Evolutionary conservation across 768 basidiomycete genomes (phyloP), one percentile per base, ranked within the genome.

Genomic region (Tephrocybe sp.): DNA sequence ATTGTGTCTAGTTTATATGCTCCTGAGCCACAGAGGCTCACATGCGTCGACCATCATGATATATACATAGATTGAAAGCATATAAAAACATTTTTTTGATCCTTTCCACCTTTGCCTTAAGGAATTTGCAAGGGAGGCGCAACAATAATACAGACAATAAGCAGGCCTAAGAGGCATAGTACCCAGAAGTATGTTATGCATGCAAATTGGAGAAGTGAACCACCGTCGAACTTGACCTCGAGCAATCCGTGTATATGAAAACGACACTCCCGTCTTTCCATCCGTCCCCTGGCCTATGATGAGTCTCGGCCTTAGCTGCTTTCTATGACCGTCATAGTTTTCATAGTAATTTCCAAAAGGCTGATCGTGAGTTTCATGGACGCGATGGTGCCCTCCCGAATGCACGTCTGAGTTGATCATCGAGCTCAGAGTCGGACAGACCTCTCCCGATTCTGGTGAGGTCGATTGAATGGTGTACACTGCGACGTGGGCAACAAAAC

Each of bases 161-260:
- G 69, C 94, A 97, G 50, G 97, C 87, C 91, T 92, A 47, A 1
- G 41, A 29, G 43, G 12, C 40, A 30, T 29, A 49, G 57, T 6
- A 40, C 45, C 12, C 23, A 42, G 42, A 41, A 7, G 6, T 7
- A 36, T 25, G 31, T 29, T 9, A 41, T 34, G 29, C 5, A 36
- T 11, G 34, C 16, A 30, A 44, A 45, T 33, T 19, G 44, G 36
- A 19, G 16, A 16, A 3, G 67, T 79, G 47, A 57, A 93, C 95
- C 40, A 83, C 76, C 6, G 61, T 98, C 95, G 62, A 97, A 99
- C 64, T 84, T 84, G 61, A 86, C 52, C 0, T 94, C 95, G 47
- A 95, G 97, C 70, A 98, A 98, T 1, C 95, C 97, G 55, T 99
- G 95, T 54, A 99, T 85, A 59, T 98, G 76, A 76, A 98, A 99